phyloP scores from a whole-genome alignment of 805 yeast species.

The Maudiozyma saulgeensis region DNA sequence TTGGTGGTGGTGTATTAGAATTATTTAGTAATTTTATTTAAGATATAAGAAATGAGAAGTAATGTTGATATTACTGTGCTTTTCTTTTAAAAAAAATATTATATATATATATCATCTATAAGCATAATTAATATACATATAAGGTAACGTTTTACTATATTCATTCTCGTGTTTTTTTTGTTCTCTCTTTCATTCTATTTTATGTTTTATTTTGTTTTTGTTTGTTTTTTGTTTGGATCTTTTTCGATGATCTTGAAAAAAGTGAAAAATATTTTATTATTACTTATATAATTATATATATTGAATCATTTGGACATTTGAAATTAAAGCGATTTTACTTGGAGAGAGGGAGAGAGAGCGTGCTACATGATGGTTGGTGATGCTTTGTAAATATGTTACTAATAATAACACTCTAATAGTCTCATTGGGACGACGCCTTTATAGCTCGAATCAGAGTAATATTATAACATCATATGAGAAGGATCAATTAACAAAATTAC shows the following conservation, averaged over 20 bases:
- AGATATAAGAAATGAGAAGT: not conserved
- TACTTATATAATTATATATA: no score
- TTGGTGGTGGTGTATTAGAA: conserved; percentile 79
- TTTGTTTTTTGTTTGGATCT: not conserved
- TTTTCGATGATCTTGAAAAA: no score
- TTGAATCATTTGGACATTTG: no score
- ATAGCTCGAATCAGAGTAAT: not conserved
- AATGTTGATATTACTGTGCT: not conserved
- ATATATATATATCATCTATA: no score
- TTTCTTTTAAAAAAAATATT: not conserved
- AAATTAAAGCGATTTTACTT: no score
- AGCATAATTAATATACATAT: no score
- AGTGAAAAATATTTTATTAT: not conserved
- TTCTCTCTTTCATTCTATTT: not conserved
- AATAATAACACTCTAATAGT: no score
- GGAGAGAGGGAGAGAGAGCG: no score
- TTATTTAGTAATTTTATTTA: conserved; percentile 46
- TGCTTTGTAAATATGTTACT: no score
- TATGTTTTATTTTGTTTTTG: not conserved
- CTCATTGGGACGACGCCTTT: not conserved
- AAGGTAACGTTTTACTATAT: no score
- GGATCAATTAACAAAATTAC: not conserved
- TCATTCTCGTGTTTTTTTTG: no score
- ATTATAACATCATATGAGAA: conserved; percentile 41
- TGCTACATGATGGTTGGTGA: no score